These are phyloP conservation scores for Arthrocladium fulminans DNA, from an alignment of 2,329 filamentous ascomycete species.

Conservation along the genomic window DNA sequence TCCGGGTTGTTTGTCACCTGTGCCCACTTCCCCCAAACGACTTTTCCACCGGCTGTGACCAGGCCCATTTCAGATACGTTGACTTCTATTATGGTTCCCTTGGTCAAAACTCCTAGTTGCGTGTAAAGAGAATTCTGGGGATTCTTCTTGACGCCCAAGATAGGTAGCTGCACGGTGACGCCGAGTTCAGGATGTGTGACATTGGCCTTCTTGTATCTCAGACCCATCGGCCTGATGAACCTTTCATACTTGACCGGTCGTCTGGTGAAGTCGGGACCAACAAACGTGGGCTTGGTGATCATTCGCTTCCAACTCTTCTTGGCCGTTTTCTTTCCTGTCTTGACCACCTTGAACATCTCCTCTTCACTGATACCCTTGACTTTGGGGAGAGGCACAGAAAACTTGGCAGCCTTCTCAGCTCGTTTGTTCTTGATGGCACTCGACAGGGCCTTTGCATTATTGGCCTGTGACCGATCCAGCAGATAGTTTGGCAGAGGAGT, in stretches of 20 bases:
- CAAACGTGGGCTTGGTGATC: constrained; percentile 79
- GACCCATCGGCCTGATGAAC: constrained; percentile 67
- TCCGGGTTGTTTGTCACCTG: constrained; percentile 52
- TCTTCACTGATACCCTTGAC: constrained; percentile 89
- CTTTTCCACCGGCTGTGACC: constrained; percentile 83
- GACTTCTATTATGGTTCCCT: constrained; percentile 79
- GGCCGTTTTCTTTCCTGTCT: constrained; percentile 87
- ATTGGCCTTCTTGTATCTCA: constrained; percentile 71
- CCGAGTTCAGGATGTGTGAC: constrained; percentile 69
- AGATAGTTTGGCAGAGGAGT: constrained; percentile 87
- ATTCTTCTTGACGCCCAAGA: constrained; percentile 72
- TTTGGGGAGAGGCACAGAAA: constrained; percentile 84
- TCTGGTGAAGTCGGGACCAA: constrained; percentile 81
- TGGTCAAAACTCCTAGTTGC: constrained; percentile 79
- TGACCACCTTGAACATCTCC: constrained; percentile 96
- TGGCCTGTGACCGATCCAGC: constrained; percentile 68
- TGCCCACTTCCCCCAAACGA: constrained; percentile 82
- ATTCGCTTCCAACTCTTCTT: constrained; percentile 62
- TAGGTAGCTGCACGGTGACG: constrained; percentile 80
- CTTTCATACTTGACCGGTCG: constrained; percentile 69
- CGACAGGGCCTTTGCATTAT: constrained; percentile 64
- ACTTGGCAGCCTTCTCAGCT: constrained; percentile 86
- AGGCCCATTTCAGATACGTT: constrained; percentile 88
- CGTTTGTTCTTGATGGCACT: constrained; percentile 94
- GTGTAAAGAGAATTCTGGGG: constrained; percentile 86